These are phyloP conservation scores for Fraxinus albicans DNA, from an alignment of 305 asterid genomes.

Conservation along the genomic window DNA sequence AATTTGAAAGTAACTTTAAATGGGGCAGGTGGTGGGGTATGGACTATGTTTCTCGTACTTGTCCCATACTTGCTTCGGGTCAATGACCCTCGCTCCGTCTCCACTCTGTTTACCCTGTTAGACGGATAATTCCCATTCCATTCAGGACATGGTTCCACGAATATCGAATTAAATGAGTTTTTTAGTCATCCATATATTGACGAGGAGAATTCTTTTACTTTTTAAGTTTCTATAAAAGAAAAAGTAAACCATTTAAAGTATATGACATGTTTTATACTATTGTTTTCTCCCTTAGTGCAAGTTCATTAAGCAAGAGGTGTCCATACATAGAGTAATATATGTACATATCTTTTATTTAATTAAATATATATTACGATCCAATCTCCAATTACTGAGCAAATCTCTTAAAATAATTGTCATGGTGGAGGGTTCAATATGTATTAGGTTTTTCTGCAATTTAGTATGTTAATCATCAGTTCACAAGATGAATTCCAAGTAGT, in stretches of 20 bases:
- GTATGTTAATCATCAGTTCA: slow-evolving; percentile 11
- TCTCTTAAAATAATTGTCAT: slow-evolving; percentile 21
- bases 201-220: background rate
- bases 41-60: no score
- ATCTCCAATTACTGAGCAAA: slow-evolving; percentile 29
- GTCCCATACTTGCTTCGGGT: no score
- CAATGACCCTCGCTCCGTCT: no score
- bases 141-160: no score
- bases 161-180: no score
- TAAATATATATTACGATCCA: slow-evolving; percentile 9
- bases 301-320: background rate
- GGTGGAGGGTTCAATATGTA: slow-evolving; percentile 33
- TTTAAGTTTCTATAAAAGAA: background rate
- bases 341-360: background rate
- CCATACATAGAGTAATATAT: background rate
- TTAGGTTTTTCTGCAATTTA: slow-evolving; percentile 11
- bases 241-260: background rate
- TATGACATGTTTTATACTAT: background rate
- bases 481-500: background rate
- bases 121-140: no score
- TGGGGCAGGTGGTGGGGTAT: no score
- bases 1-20: no score
- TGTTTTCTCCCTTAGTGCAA: background rate
- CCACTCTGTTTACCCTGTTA: no score
- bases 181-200: no score